Percentiles rank a stretch among this genome's conserved stretches.
Evolutionary conservation across 345 rosid species (phyloP).

Genomic region (Lumnitzera littorea): DNA sequence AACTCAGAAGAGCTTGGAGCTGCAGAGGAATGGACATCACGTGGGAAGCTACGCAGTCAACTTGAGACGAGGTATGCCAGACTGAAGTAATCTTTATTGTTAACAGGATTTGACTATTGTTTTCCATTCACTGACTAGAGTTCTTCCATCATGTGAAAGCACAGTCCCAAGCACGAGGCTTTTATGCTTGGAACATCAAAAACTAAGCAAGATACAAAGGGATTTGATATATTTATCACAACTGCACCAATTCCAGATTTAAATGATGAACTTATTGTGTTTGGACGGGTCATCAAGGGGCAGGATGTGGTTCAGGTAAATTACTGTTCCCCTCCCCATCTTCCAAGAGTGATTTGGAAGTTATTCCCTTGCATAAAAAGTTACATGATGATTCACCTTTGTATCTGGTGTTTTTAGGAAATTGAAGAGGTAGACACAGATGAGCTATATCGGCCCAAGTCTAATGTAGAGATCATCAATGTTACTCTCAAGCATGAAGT

Average conservation of each 20-base stretch:
- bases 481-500: constrained; percentile 49
- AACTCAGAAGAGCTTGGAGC: constrained; percentile 40
- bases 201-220: constrained; percentile 38
- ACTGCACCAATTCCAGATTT: constrained; percentile 87
- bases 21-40: constrained; percentile 74
- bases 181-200: constrained; percentile 78
- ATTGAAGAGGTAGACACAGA: constrained; percentile 97
- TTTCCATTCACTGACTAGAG: background rate
- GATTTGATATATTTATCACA: constrained; percentile 63
- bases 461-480: constrained; percentile 43
- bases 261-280: constrained; percentile 58
- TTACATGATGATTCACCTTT: constrained; percentile 3
- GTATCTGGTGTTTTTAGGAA: constrained; percentile 41
- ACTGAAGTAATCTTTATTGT: constrained; percentile 1
- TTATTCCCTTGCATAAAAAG: background rate
- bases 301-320: constrained; percentile 83
- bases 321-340: background rate
- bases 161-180: constrained; percentile 77
- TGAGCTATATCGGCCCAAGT: constrained; percentile 77
- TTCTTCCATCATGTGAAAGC: background rate
- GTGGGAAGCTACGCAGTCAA: constrained; percentile 63
- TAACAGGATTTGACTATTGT: background rate
- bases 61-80: constrained; percentile 48
- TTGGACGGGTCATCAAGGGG: constrained; percentile 75
- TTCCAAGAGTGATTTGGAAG: background rate